Conservation (phyloP, 2,329 filamentous ascomycete species). For the Cercospora canescens region DNA sequence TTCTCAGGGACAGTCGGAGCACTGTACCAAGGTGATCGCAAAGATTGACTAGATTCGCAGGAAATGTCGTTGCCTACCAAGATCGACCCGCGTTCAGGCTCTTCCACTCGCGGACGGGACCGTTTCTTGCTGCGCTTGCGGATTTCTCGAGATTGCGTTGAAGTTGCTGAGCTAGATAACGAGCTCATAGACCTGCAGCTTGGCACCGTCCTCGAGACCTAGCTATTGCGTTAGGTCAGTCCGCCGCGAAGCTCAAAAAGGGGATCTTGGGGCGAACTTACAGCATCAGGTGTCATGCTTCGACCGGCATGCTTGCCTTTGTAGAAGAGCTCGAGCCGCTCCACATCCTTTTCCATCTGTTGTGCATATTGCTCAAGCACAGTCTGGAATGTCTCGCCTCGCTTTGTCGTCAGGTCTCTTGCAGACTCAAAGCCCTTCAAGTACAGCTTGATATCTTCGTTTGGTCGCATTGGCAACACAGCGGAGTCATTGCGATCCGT, state of each 20-base stretch:
- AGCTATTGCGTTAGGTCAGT: constrained; percentile 15
- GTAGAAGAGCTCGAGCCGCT: constrained; percentile 13
- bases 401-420: constrained; percentile 11
- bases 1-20: background rate
- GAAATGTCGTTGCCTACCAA: constrained; percentile 1
- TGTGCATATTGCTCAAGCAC: constrained; percentile 14
- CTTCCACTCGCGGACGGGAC: background rate
- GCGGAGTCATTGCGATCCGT: background rate
- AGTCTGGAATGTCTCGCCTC: constrained; percentile 14
- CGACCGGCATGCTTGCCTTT: constrained; percentile 15
- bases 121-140: background rate
- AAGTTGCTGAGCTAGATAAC: background rate
- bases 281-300: constrained; percentile 15
- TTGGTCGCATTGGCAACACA: constrained; percentile 10
- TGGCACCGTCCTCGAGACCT: constrained; percentile 15
- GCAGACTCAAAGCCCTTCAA: constrained; percentile 16
- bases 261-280: background rate
- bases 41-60: background rate
- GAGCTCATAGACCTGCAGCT: constrained; percentile 19
- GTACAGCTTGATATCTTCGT: constrained; percentile 16
- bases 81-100: constrained; percentile 3
- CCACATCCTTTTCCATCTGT: constrained; percentile 13
- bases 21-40: background rate
- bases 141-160: constrained; percentile 4
- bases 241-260: background rate